Conservation (phyloP, 176 grass and related monocot species). For the Oryza coarctata region DNA sequence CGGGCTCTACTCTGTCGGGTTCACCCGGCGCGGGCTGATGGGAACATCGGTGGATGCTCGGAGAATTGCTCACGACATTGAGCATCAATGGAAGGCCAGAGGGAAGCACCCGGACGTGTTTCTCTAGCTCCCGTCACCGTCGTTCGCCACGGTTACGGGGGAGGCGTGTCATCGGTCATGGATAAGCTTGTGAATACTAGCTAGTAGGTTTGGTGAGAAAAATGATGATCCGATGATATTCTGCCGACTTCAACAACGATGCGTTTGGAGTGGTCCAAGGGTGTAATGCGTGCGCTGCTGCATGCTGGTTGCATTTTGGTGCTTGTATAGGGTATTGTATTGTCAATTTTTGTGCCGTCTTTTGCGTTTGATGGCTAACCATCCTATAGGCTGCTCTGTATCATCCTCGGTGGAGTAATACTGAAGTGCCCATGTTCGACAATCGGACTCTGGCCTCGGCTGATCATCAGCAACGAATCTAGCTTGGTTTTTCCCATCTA, state of each 20-base stretch:
- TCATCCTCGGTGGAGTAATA: slow-evolving; percentile 31
- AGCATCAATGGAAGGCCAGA: slow-evolving; percentile 50
- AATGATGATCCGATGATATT: slow-evolving; percentile 11
- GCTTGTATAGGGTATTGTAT: slow-evolving; percentile 45
- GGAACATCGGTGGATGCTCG: slow-evolving; percentile 69
- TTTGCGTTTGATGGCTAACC: slow-evolving; percentile 48
- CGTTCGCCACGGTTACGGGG: not conserved
- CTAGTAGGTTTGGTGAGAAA: slow-evolving; percentile 37
- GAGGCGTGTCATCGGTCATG: not conserved
- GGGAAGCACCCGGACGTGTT: slow-evolving; percentile 18
- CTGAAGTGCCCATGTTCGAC: slow-evolving; percentile 31
- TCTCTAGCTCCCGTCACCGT: not conserved
- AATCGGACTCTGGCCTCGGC: slow-evolving; percentile 26
- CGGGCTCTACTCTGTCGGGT: slow-evolving; percentile 80
- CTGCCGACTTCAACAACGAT: slow-evolving; percentile 16
- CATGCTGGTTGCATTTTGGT: slow-evolving; percentile 33
- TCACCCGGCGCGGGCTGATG: slow-evolving; percentile 74
- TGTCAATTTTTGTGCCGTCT: not conserved
- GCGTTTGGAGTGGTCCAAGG: slow-evolving; percentile 22
- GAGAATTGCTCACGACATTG: slow-evolving; percentile 75
- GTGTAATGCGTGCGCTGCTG: slow-evolving; percentile 2
- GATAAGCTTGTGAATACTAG: slow-evolving; percentile 47
- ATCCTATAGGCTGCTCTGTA: slow-evolving; percentile 42
- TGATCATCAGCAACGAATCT: slow-evolving; percentile 32
- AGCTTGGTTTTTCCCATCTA: not conserved